Evolutionary conservation across 2,329 filamentous ascomycete species (phyloP).

Genomic region (Malbranchea zuffiana): DNA sequence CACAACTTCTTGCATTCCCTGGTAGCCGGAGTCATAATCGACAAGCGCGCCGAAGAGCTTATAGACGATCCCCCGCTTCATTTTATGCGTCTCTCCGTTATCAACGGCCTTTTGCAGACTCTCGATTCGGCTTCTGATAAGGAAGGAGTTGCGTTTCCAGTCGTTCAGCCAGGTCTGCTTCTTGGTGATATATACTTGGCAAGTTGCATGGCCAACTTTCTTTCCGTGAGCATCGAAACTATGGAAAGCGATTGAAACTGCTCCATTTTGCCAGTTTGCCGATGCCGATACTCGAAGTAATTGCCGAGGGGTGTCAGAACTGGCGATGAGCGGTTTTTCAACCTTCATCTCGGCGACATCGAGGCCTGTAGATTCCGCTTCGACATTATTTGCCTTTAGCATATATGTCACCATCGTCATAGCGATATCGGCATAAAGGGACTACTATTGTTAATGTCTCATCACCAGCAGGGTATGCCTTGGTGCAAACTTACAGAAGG

Average conservation of each 20-base stretch:
- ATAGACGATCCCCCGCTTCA: slow-evolving; percentile 28
- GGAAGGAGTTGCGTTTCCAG: slow-evolving; percentile 23
- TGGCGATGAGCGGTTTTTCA: slow-evolving; percentile 9
- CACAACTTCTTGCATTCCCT: slow-evolving; percentile 29
- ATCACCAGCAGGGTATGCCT: not conserved
- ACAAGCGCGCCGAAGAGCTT: slow-evolving; percentile 28
- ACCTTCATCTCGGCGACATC: slow-evolving; percentile 10
- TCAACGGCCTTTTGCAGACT: slow-evolving; percentile 22
- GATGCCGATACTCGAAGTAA: slow-evolving; percentile 5
- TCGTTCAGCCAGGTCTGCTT: slow-evolving; percentile 18
- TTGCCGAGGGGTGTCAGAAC: not conserved
- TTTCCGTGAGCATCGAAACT: slow-evolving; percentile 5
- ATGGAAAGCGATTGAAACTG: slow-evolving; percentile 6
- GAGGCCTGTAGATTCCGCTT: slow-evolving; percentile 1
- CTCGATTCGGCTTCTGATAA: slow-evolving; percentile 23
- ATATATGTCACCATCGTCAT: slow-evolving; percentile 8
- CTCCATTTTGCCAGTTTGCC: slow-evolving; percentile 5
- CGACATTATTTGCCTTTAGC: slow-evolving; percentile 1
- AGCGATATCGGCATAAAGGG: slow-evolving; percentile 13
- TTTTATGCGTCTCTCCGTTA: slow-evolving; percentile 22
- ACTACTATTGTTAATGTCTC: too few species aligned
- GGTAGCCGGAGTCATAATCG: slow-evolving; percentile 25
- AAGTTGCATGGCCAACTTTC: slow-evolving; percentile 4
- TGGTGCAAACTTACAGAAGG: not conserved
- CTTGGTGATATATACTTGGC: slow-evolving; percentile 5